Evolutionary conservation across 805 yeast species (phyloP).

Genomic region (Starmerella stigmatis): DNA sequence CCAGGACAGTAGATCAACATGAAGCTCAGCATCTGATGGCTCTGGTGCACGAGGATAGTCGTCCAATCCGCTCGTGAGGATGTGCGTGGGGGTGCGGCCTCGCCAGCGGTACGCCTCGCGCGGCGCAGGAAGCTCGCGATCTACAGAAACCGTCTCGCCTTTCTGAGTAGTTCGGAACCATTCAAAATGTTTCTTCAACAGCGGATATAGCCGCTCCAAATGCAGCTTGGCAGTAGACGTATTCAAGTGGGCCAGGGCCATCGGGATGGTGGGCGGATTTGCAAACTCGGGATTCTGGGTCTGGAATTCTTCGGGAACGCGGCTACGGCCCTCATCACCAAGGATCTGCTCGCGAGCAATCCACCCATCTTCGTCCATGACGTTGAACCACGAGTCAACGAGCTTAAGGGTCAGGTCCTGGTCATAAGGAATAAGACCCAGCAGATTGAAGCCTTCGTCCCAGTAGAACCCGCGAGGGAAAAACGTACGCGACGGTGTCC

Average conservation of each 20-base stretch:
- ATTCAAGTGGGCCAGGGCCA: constrained; percentile 43
- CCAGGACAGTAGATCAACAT: constrained; percentile 87
- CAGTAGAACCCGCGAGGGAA: constrained; percentile 96
- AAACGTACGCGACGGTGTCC: constrained; percentile 86
- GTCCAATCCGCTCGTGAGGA: constrained; percentile 87
- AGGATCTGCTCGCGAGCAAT: constrained; percentile 90
- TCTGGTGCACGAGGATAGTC: constrained; percentile 81
- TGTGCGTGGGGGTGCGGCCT: constrained; percentile 76
- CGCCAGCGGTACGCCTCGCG: constrained; percentile 82
- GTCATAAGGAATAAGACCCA: constrained; percentile 75
- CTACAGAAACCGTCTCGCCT: constrained; percentile 66
- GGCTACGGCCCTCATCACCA: constrained; percentile 80
- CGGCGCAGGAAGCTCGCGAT: constrained; percentile 40
- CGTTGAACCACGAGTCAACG: constrained; percentile 72
- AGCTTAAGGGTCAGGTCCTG: constrained; percentile 71
- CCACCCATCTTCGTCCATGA: constrained; percentile 90
- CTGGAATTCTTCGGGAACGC: constrained; percentile 75
- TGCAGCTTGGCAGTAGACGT: constrained; percentile 20
- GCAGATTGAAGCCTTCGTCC: constrained; percentile 95
- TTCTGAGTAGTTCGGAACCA: constrained; percentile 76
- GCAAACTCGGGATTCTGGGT: constrained; percentile 84
- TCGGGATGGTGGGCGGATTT: constrained; percentile 88
- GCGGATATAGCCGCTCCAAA: constrained; percentile 52
- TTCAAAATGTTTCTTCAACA: constrained; percentile 62
- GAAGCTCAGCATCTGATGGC: constrained; percentile 80